Evolutionary conservation across 129 eudicot species (phyloP), one percentile per base, ranked within the genome.

Genomic region (Flaveria ramosissima): DNA sequence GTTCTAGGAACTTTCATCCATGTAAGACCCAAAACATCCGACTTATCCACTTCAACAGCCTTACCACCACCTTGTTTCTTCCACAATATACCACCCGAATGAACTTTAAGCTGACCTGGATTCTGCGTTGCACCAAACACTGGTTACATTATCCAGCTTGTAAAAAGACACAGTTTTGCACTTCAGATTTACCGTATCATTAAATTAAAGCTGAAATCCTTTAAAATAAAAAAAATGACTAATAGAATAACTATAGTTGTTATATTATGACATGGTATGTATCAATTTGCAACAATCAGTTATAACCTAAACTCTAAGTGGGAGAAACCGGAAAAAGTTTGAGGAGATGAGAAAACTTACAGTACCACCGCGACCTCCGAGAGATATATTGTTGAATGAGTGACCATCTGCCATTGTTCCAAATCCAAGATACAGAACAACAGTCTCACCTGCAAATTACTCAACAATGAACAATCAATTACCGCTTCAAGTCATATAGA

Each of bases 11-110:
- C 87, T 84, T 93, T 93, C 98, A 90, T 93, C 98, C 98, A 93
- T 0, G 86, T 83, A 65, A 93, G 85, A 30, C 86, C 82, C 9
- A 78, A 50, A 32, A 93, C 72, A 63, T 93, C 90, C 69, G 87
- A 60, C 51, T 79, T 93, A 45, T 90, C 98, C 21, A 93, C 92
- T 81, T 93, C 98, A 51, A 90, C 91, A 48, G 97, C 92, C 82
- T 90, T 90, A n/a, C 98, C 97, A 71, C 98, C 98, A 1, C 97
- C 98, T 80, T 84, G 96, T 81, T 90, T 93, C 86, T 85, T 93
- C 98, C 98, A 93, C 61, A 81, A 53, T 52, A 93, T 72, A 74
- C 97, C 97, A 8, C 91, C 89, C 12, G 97, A 53, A 74, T 93
- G 89, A 81, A 93, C 92, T 73, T 76, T 90, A 7, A 90, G 83